Conservation (phyloP, 352 stramenopile genomes). For the Globisporangium splendens region DNA sequence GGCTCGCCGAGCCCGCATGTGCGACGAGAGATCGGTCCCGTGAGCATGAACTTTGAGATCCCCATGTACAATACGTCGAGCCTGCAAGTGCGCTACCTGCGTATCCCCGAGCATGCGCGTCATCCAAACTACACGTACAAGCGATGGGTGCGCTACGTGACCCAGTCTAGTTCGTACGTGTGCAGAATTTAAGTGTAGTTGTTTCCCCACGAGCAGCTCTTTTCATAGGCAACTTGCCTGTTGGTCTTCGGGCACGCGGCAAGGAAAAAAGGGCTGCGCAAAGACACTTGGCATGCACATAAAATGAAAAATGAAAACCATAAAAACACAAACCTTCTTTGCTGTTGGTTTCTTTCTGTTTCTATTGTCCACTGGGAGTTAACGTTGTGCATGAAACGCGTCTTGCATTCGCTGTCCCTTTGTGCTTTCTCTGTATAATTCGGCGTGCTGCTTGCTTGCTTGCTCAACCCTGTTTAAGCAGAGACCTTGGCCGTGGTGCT, state of each 20-base stretch:
- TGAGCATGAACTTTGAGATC: conserved; percentile 99
- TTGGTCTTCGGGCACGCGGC: no score
- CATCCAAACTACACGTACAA: conserved; percentile 98
- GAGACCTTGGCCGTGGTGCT: conserved; percentile 33
- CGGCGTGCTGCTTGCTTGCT: conserved; percentile 5
- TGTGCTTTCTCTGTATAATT: conserved; percentile 10
- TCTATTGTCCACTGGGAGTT: background rate
- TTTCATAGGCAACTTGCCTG: no score
- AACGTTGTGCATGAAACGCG: background rate
- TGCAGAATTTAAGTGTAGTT: conserved; percentile 87
- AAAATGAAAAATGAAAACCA: conserved; percentile 2
- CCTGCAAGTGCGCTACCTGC: conserved; percentile 97
- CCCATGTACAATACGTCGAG: conserved; percentile 99
- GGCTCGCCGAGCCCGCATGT: conserved; percentile 69
- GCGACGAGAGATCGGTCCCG: conserved; percentile 94
- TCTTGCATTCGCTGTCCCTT: conserved; percentile 3
- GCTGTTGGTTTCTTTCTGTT: background rate
- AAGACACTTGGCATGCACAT: background rate
- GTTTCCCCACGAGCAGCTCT: background rate
- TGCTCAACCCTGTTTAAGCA: conserved; percentile 11
- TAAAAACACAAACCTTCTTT: conserved; percentile 3
- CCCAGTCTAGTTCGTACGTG: conserved; percentile 97
- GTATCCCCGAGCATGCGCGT: conserved; percentile 94
- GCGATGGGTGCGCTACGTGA: conserved; percentile 99
- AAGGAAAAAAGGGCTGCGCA: no score